Base-by-base conservation (phyloP, 164 flowering plant genomes). In the grape (Vitis vinifera) region DNA sequence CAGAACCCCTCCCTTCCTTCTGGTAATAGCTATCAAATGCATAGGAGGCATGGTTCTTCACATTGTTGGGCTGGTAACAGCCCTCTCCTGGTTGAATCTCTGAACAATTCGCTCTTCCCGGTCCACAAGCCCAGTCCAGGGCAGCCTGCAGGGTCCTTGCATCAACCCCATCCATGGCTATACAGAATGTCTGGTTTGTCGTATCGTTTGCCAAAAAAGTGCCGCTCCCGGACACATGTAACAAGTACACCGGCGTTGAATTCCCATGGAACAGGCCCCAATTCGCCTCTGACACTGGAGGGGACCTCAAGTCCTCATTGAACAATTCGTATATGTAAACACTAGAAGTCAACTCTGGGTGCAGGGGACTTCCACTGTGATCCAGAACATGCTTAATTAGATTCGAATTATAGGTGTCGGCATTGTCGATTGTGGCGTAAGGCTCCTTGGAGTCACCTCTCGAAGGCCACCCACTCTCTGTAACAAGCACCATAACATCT, bases 51-150 rank as follows among this genome's bases (percentile, higher is more conserved):
- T 95, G 99, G 63, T 73, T 82, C 80, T 74, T 84, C 71, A 91
- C 96, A 76, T 83, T 87, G 53, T 91, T 95, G 13, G 99, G 99
- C 73, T 82, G 84, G 62, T 89, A 95, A 79, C 99, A 95, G 9
- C 17, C 58, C 77, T 95, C 90, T 53, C 99, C 99, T 0, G 99
- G 97, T 81, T 95, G 99, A 78, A 95, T 89, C 74, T 89, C 96
- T 0, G 96, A 85, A 70, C 99, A 95, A 78, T 95, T 90, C 0
- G 99, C 87, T 71, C 88, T 70, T 16, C 99, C 99, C 5, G 97
- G 97, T n/a, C 99, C 99, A 77, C 99, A 95, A 4, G 98, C 97
- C 99, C 99, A 95, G 78, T 95, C 99, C 73, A 95, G 69, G 1
- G 98, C 99, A 4, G 98, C 82, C 80, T 95, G 99, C 83, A 95